A percentile compares a stretch with the other conserved stretches of the same genome.
Evolutionary conservation across 2,329 filamentous ascomycete genomes (phyloP).

Genomic region (Ophiostoma himal-ulmi): DNA sequence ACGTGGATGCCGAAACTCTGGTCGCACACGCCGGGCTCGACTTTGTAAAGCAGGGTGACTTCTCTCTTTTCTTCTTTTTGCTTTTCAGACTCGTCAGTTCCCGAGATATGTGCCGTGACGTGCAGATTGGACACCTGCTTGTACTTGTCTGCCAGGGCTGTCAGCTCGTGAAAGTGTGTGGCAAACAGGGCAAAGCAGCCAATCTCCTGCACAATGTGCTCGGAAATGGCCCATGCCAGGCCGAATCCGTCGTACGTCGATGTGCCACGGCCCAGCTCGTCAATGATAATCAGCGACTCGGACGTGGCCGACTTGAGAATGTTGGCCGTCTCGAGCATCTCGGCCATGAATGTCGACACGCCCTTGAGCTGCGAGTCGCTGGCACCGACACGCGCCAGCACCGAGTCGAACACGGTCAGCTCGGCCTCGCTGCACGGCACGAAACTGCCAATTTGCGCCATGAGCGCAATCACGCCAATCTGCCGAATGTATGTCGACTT

Average conservation of each 20-base stretch:
- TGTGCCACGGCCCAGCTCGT: conserved; percentile 91
- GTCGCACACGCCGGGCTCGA: conserved; percentile 90
- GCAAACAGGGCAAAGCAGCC: conserved; percentile 92
- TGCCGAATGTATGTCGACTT: conserved; percentile 98
- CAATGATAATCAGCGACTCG: conserved; percentile 96
- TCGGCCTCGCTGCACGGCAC: conserved; percentile 88
- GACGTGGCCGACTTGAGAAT: conserved; percentile 94
- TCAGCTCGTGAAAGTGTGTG: conserved; percentile 97
- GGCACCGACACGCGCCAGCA: conserved; percentile 90
- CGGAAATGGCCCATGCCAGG: conserved; percentile 97
- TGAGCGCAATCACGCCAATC: conserved; percentile 90
- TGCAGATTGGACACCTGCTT: conserved; percentile 88
- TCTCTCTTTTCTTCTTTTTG: conserved; percentile 57
- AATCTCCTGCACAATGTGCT: conserved; percentile 94
- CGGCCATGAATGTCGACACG: conserved; percentile 98
- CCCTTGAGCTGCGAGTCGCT: conserved; percentile 96
- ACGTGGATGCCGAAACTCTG: conserved; percentile 99
- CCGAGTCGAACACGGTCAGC: conserved; percentile 92
- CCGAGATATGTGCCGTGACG: conserved; percentile 85
- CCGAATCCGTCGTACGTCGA: conserved; percentile 98
- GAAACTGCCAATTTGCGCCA: conserved; percentile 96
- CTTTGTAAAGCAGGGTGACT: conserved; percentile 94
- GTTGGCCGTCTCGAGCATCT: conserved; percentile 98
- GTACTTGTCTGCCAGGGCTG: conserved; percentile 79
- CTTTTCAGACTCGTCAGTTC: conserved; percentile 34